Conservation (phyloP, 2,329 filamentous ascomycete genomes). For the Thelonectria rubi region DNA sequence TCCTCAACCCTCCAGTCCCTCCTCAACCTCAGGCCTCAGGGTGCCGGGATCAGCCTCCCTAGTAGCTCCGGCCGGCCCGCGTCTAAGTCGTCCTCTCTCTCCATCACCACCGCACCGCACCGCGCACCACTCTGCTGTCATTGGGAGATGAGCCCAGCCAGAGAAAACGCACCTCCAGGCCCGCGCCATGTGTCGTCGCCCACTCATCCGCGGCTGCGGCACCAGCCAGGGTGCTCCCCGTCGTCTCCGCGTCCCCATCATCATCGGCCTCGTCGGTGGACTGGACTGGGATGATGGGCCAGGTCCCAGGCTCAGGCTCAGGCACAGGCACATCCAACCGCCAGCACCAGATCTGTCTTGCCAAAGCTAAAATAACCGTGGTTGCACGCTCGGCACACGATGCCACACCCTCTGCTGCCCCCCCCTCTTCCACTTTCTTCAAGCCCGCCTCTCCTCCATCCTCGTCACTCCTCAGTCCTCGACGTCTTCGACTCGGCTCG, state of each 20-base stretch:
- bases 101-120: constrained; percentile 32
- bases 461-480: constrained; percentile 3
- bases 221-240: constrained; percentile 34
- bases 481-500: constrained; percentile 1
- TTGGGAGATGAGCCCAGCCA: constrained; percentile 37
- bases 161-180: constrained; percentile 28
- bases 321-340: constrained; percentile 19
- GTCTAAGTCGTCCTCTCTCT: constrained; percentile 39
- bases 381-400: constrained; percentile 26
- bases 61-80: constrained; percentile 28
- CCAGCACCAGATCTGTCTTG: constrained; percentile 35
- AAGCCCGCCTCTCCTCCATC: constrained; percentile 15
- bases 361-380: constrained; percentile 32
- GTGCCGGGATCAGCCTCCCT: constrained; percentile 14
- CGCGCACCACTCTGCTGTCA: constrained; percentile 35
- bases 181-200: constrained; percentile 39
- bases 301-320: too few species aligned
- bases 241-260: constrained; percentile 36
- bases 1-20: too few species aligned
- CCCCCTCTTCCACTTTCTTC: constrained; percentile 20
- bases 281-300: constrained; percentile 4
- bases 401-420: constrained; percentile 30
- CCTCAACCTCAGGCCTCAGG: background rate
- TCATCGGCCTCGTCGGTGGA: constrained; percentile 22
- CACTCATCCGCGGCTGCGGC: constrained; percentile 24